Evolutionary conservation across 345 rosid genomes (phyloP), one percentile per base, ranked within the genome.

Genomic region (Eucalyptus paniculata): DNA sequence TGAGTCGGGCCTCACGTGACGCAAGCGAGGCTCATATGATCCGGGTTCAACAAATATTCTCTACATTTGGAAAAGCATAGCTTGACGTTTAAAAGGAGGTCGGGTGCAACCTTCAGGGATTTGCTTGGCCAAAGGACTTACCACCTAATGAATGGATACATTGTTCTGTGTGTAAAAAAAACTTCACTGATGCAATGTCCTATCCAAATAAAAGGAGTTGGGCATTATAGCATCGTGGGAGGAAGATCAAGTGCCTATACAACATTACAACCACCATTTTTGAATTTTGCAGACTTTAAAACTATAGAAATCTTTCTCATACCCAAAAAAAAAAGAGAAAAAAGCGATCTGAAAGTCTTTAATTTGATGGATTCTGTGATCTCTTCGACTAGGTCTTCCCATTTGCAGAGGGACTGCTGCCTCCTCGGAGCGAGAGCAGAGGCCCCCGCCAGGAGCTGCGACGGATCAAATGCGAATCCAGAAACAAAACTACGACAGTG

Each of bases 401-500:
- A 51, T 67, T 82, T 90, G 94, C 91, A 17, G 94, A 24, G 87
- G 92, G 88, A 86, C 91, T 94, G 54, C 92, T 85, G 34, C 95
- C 97, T 86, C 96, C 98, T 91, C 91, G 94, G 87, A 97, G 89
- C 14, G 99, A 98, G 82, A 95, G 90, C 86, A 91, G 88, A 37
- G 97, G 94, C 32, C 93, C 96, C 14, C 81, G 91, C 45, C 67
- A 67, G 87, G 90, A 92, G 92, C 92, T 82, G 77, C 94, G 95
- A 77, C 94, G 92, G 86, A 94, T 91, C 90, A 93, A 67, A 92
- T 90, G 93, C 12, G 97, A 83, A 88, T 98, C 98, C 4, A 97
- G 95, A 92, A 95, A 97, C 91, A 98, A 93, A 82, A 98, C 97
- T 85, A 96, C 91, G 7, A 98, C 97, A 2, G 98, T 97, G 50